Evolutionary conservation across 768 basidiomycete species (phyloP).

Genomic region (Suillus weaverae): DNA sequence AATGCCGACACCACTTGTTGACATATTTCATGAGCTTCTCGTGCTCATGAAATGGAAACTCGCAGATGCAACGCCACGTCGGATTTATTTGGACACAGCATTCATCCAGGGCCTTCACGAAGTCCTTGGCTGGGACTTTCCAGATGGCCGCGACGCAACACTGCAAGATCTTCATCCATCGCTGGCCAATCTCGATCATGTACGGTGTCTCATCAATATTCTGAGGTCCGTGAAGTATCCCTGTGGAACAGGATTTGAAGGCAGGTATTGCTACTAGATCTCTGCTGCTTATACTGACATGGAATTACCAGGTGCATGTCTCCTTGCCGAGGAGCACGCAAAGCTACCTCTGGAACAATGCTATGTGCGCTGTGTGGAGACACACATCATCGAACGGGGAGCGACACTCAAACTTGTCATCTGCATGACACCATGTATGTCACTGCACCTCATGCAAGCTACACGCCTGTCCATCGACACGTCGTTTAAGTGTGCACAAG

Average conservation of each 20-base stretch:
- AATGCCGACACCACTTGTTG: conserved; percentile 9
- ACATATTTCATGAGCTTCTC: conserved; percentile 14
- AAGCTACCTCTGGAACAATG: conserved; percentile 9
- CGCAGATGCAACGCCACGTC: conserved; percentile 29
- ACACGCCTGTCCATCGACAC: conserved; percentile 15
- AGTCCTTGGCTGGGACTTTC: conserved; percentile 17
- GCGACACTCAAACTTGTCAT: conserved; percentile 17
- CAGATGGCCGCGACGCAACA: not conserved
- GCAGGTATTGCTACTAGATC: conserved; percentile 11
- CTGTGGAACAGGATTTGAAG: conserved; percentile 26
- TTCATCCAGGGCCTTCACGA: conserved; percentile 19
- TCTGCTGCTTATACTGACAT: not conserved
- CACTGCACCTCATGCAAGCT: conserved; percentile 13
- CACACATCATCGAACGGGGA: conserved; percentile 1
- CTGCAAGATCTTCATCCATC: conserved; percentile 20
- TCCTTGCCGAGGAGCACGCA: conserved; percentile 8
- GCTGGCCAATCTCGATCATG: conserved; percentile 23
- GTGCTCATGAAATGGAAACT: conserved; percentile 24
- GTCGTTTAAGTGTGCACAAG: conserved; percentile 15
- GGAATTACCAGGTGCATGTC: conserved; percentile 6
- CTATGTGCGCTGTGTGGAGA: conserved; percentile 24
- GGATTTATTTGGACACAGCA: conserved; percentile 23
- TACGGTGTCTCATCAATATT: conserved; percentile 19
- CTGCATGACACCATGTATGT: conserved; percentile 27
- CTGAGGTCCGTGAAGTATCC: conserved; percentile 19